Conservation (phyloP, 768 basidiomycete genomes). For the Trametes meyenii region DNA sequence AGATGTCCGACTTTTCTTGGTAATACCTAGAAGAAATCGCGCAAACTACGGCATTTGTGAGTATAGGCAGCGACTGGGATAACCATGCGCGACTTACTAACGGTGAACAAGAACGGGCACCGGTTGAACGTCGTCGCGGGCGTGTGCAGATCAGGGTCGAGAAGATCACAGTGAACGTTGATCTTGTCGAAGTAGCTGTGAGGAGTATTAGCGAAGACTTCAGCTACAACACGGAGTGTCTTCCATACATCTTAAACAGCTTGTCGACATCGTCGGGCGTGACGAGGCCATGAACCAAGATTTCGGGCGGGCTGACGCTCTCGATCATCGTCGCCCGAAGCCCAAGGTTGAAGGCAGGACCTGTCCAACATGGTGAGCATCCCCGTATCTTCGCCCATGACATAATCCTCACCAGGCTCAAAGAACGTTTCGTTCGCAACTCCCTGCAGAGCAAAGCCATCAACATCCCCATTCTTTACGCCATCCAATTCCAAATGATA, state of each 20-base stretch:
- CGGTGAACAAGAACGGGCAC: conserved; percentile 90
- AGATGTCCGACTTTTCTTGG: conserved; percentile 80
- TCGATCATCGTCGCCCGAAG: conserved; percentile 75
- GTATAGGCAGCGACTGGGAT: too few relatives aligned
- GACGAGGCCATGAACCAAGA: conserved; percentile 78
- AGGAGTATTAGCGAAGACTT: not conserved
- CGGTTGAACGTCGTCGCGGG: conserved; percentile 77
- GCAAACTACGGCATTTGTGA: conserved; percentile 56
- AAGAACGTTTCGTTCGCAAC: conserved; percentile 83
- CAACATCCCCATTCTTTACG: conserved; percentile 3
- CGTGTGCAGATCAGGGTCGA: conserved; percentile 83
- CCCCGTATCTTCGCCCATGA: not conserved
- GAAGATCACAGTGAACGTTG: conserved; percentile 70
- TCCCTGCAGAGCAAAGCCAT: conserved; percentile 48
- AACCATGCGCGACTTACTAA: conserved; percentile 52
- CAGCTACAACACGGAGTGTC: not conserved
- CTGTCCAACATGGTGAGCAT: conserved; percentile 35
- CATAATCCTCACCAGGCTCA: conserved; percentile 59
- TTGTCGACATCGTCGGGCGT: conserved; percentile 78
- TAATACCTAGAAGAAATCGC: conserved; percentile 87
- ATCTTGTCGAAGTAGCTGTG: conserved; percentile 71
- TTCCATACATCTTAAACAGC: conserved; percentile 76
- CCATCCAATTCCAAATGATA: not conserved
- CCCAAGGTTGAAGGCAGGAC: conserved; percentile 71
- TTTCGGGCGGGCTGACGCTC: conserved; percentile 79